Evolutionary conservation across 2,329 filamentous ascomycete species (phyloP), one percentile per base, ranked within the genome.

Genomic region (Pseudogymnoascus sp.): DNA sequence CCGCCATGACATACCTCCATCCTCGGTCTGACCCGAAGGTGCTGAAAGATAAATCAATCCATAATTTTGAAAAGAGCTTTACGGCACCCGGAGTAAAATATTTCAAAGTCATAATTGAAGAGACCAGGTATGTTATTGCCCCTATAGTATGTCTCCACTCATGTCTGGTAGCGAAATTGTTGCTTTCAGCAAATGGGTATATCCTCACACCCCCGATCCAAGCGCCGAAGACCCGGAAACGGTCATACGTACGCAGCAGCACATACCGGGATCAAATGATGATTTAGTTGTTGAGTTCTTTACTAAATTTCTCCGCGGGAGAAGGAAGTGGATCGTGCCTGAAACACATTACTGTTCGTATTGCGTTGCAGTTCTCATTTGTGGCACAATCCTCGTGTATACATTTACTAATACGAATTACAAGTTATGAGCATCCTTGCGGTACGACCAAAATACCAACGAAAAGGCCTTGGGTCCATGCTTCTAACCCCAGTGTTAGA

Each of bases 341-440:
- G 35, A 61, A 16, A 61, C 59, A n/a, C 35, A 61, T 40, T 61
- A 61, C 35, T 61, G 59, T 61, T 21, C 21, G 59, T 61, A 61
- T 1, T 10, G 21, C 3, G 1, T n/a, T 40, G 14, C 14, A 16
- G 3, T 35, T 61, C 14, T 33, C 26, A 19, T 16, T n/a, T 42
- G 19, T 42, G 16, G 16, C 19, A 21, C 8, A 42, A 21, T 42
- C 40, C 10, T 13, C 1, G 16, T 21, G 2, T 42, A 21, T 42
- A 6, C 40, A 13, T 19, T 42, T 42, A 42, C 40, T 42, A 42
- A 42, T 42, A 42, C 21, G 8, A 6, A 42, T 10, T 5, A 42
- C 40, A 42, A 42, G 40, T 42, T 16, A 42, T 42, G 40, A 44
- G 40, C 19, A 50, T 63, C 4, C 24, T 63, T 5, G 62, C 56